Percentiles rank a stretch among this genome's conserved stretches.
Evolutionary conservation across 108 stramenopile genomes (phyloP).

Genomic region (Halocafeteria seosinensis): DNA sequence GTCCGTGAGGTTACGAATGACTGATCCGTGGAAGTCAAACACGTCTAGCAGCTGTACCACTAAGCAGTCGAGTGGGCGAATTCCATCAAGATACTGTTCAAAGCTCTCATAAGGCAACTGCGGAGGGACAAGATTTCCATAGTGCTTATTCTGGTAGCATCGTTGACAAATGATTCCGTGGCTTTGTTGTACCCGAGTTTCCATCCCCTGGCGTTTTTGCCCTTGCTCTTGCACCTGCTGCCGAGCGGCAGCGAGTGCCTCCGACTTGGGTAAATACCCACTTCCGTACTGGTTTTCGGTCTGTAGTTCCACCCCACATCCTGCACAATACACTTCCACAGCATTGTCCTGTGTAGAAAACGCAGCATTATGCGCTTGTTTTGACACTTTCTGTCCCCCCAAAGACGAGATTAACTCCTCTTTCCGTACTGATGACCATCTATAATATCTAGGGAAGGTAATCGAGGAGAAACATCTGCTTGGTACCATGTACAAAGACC

Average conservation of each 20-base stretch:
- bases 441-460: too few species aligned
- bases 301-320: background rate
- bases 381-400: too few species aligned
- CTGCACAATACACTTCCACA: background rate
- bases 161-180: slow-evolving; percentile 27
- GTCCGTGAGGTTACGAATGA: slow-evolving; percentile 20
- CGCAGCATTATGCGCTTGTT: too few species aligned
- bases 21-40: slow-evolving; percentile 31
- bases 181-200: background rate
- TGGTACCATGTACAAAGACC: too few species aligned
- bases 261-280: background rate
- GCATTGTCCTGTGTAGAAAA: too few species aligned
- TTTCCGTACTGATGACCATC: too few species aligned
- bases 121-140: slow-evolving; percentile 17
- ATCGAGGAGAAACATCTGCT: too few species aligned
- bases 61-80: slow-evolving; percentile 7
- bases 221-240: too few species aligned
- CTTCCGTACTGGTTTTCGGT: background rate
- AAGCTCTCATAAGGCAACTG: background rate
- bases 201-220: too few species aligned
- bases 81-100: slow-evolving; percentile 14
- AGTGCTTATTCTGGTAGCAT: slow-evolving; percentile 27
- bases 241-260: background rate
- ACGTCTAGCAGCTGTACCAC: slow-evolving; percentile 31
- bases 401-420: too few species aligned